phyloP scores from a whole-genome alignment of 768 basidiomycete genomes.

The Phylloporus rhodoxanthus region DNA sequence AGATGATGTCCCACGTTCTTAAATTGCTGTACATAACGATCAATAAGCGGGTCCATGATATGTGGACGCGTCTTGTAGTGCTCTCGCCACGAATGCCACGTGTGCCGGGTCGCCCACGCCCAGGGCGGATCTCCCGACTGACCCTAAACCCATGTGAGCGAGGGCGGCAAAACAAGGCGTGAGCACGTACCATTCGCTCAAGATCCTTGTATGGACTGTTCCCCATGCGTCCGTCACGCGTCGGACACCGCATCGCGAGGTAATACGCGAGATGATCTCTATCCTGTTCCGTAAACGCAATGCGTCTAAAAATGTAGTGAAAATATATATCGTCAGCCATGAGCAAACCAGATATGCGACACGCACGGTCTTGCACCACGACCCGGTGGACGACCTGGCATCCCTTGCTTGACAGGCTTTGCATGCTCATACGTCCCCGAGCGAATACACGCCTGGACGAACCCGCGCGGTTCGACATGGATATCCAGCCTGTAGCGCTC shows the following conservation, averaged over 20 bases:
- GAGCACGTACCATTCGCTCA: slow-evolving; percentile 41
- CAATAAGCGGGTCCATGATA: slow-evolving; percentile 40
- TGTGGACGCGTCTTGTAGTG: slow-evolving; percentile 44
- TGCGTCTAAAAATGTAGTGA: slow-evolving; percentile 14
- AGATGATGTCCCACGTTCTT: slow-evolving; percentile 12
- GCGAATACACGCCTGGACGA: slow-evolving; percentile 22
- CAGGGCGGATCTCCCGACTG: slow-evolving; percentile 34
- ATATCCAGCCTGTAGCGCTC: slow-evolving; percentile 14
- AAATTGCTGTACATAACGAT: slow-evolving; percentile 20
- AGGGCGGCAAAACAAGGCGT: neutral
- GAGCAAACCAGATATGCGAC: neutral
- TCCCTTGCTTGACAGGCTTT: slow-evolving; percentile 1
- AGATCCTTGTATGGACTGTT: slow-evolving; percentile 42
- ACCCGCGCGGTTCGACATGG: slow-evolving; percentile 22
- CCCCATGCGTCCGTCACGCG: slow-evolving; percentile 41
- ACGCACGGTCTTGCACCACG: slow-evolving; percentile 5
- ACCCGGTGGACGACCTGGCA: slow-evolving; percentile 21
- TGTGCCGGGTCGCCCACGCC: slow-evolving; percentile 37
- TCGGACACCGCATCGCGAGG: slow-evolving; percentile 44
- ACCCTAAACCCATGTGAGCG: slow-evolving; percentile 14
- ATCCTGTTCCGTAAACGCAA: slow-evolving; percentile 37
- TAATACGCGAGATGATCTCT: slow-evolving; percentile 40
- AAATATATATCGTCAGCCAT: no score
- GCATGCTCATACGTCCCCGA: slow-evolving; percentile 11
- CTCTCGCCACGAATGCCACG: slow-evolving; percentile 61